Evolutionary conservation across 225 moss, liverwort and hornwort species (phyloP), one percentile per base, ranked within the genome.

Genomic region (Thuidium tamariscinum): DNA sequence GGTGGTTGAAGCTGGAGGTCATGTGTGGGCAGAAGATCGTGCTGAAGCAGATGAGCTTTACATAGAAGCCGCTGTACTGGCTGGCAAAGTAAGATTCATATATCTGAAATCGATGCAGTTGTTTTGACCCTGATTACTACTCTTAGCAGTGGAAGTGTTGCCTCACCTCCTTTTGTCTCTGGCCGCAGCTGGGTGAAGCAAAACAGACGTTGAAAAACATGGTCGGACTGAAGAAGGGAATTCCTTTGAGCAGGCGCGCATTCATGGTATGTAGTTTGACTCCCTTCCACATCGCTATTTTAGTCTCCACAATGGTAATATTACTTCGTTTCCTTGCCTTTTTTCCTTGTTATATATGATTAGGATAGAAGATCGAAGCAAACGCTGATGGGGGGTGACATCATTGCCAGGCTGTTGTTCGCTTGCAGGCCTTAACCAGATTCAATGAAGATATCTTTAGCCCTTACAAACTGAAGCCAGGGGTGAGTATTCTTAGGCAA

Each of bases 11-110:
- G 93, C 97, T 82, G 95, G 95, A 77, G 91, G 91, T 74, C 95
- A 95, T 65, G 96, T 97, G 20, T 91, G 91, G 90, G 90, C 95
- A 79, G 98, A 98, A 87, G 96, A 98, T 84, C 98, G 98, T 88
- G 97, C 98, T 76, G 91, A 98, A 89, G 96, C 98, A 86, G 98
- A 98, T 91, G 98, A 98, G 86, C 96, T 98, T 74, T 80, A 93
- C 85, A 97, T 98, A 84, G 98, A 98, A 91, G 93, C 98, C 69
- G 95, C 97, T 89, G 95, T 96, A 73, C 91, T 92, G 90, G 59
- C 91, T 88, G 95, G 98, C 79, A 93, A 94, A 94, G 98, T 98
- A 89, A 89, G 85, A 48, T 79, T 68, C 56, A 62, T 66, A 67
- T 81, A 59, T 51, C 71, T 84, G 56, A 59, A 61, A 74, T 27